Percentiles rank a stretch among this genome's conserved stretches.
These are phyloP conservation scores for Zoysia matrella DNA, from an alignment of 202 grass and related monocot species.

Conservation along the genomic window DNA sequence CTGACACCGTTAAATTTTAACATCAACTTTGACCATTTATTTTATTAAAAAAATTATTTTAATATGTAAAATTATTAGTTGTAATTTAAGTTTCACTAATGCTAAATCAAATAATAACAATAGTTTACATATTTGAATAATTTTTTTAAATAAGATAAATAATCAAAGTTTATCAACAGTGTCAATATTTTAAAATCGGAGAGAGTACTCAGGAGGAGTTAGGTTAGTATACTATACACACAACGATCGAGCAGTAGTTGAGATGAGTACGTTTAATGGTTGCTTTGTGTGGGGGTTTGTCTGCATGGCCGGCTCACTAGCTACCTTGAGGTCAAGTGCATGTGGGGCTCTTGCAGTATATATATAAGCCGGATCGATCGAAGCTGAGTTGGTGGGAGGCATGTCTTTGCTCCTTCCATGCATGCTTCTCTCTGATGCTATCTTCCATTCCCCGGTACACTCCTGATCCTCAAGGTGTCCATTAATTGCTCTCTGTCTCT, in stretches of 20 bases:
- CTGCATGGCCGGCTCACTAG: constrained; percentile 45
- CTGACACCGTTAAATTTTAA: too few species aligned
- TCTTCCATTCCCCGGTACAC: constrained; percentile 52
- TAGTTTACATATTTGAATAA: too few species aligned
- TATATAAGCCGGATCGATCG: constrained; percentile 53
- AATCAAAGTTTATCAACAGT: too few species aligned
- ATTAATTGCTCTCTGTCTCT: constrained; percentile 25
- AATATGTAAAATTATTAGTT: too few species aligned
- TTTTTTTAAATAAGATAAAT: too few species aligned
- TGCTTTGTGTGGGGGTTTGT: constrained; percentile 15
- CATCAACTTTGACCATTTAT: too few species aligned
- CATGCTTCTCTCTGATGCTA: constrained; percentile 53
- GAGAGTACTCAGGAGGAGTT: too few species aligned
- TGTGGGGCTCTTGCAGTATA: constrained; percentile 42
- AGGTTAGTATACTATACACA: too few species aligned
- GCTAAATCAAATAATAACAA: too few species aligned
- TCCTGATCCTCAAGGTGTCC: constrained; percentile 44
- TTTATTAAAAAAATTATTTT: too few species aligned
- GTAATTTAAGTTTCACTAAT: too few species aligned
- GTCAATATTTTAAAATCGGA: too few species aligned
- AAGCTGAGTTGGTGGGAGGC: constrained; percentile 82
- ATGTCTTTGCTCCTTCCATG: constrained; percentile 37
- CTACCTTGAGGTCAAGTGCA: constrained; percentile 29
- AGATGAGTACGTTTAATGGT: constrained; percentile 39
- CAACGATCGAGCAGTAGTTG: constrained; percentile 17